Evolutionary conservation across 768 basidiomycete genomes (phyloP).

Genomic region (Steccherinum ochraceum): DNA sequence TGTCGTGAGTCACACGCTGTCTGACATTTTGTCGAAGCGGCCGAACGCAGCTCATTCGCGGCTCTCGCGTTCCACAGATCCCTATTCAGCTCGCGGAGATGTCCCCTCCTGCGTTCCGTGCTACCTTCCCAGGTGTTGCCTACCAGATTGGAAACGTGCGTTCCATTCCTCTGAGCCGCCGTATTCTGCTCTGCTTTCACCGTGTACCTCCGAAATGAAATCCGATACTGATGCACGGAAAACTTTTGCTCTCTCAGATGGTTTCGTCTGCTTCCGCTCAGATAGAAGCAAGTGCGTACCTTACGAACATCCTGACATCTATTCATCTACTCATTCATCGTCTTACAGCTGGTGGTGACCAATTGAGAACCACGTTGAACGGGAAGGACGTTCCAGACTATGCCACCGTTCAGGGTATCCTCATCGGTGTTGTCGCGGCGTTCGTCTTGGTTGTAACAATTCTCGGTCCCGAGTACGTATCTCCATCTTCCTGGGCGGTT

Average conservation of each 20-base stretch:
- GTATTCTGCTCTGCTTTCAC: no score
- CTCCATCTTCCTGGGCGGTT: not conserved
- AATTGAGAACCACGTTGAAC: slow-evolving; percentile 29
- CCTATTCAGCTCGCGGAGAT: slow-evolving; percentile 81
- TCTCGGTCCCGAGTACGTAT: slow-evolving; percentile 69
- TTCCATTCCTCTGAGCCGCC: not conserved
- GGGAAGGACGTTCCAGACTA: slow-evolving; percentile 35
- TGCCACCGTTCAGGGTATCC: slow-evolving; percentile 71
- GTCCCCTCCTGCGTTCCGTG: slow-evolving; percentile 84
- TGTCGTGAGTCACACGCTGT: slow-evolving; percentile 57
- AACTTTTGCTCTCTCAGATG: slow-evolving; percentile 14
- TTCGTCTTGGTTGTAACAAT: slow-evolving; percentile 73
- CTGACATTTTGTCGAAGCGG: no score
- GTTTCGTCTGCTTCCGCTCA: slow-evolving; percentile 27
- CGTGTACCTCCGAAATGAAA: no score
- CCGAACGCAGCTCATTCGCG: no score
- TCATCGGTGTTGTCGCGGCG: slow-evolving; percentile 76
- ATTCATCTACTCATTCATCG: no score
- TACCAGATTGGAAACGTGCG: slow-evolving; percentile 74
- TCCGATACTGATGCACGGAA: not conserved
- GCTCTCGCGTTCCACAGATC: no score
- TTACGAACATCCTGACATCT: no score
- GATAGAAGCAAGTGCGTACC: slow-evolving; percentile 26
- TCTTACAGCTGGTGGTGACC: slow-evolving; percentile 34
- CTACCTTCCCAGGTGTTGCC: slow-evolving; percentile 79